Evolutionary conservation across 495 filamentous ascomycete species (phyloP), one percentile per base, ranked within the genome.

Genomic region (Xylaria acuta): DNA sequence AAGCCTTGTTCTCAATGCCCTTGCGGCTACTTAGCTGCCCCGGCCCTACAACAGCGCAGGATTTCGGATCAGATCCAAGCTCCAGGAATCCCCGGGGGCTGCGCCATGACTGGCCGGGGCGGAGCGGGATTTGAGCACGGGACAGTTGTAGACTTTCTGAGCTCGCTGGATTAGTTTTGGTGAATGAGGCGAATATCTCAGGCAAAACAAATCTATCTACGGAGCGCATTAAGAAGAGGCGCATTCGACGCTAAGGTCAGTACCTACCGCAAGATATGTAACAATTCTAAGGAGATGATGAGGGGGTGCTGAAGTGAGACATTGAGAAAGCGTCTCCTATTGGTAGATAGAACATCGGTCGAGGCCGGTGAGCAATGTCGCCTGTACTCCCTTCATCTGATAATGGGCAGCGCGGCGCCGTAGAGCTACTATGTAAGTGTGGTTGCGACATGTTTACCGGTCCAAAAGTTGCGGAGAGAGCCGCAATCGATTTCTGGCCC

Each of bases 401-500:
- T 64, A 63, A 77, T 77, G 69, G 75, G 72, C 75, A 73, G 72
- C 25, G 70, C 56, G 68, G 75, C 66, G 76, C 67, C 67, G 69
- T 74, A 70, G 59, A 74, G 67, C 32, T 53, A 47, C 32, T 41
- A 79, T 77, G 72, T 75, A 71, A 73, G 77, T 75, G 77, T 79
- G 69, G 51, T 67, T 72, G 60, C 71, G 66, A 72, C 69, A 12
- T 5, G 60, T 45, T 27, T 30, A 64, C 25, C 38, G 59, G n/a
- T 34, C 32, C n/a, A 30, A 53, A 49, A 30, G 71, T 51, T 71
- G 72, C 75, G 77, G 77, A 77, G 75, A 73, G 75, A 79, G 77
- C 77, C 77, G 77, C 77, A 79, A 78, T 78, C 73, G 77, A 75
- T 69, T 77, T 79, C 76, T 72, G 76, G 70, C 72, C 63, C 69